These are phyloP conservation scores for Dactylonectria macrodidyma DNA, from an alignment of 2,329 filamentous ascomycete genomes.

Conservation along the genomic window DNA sequence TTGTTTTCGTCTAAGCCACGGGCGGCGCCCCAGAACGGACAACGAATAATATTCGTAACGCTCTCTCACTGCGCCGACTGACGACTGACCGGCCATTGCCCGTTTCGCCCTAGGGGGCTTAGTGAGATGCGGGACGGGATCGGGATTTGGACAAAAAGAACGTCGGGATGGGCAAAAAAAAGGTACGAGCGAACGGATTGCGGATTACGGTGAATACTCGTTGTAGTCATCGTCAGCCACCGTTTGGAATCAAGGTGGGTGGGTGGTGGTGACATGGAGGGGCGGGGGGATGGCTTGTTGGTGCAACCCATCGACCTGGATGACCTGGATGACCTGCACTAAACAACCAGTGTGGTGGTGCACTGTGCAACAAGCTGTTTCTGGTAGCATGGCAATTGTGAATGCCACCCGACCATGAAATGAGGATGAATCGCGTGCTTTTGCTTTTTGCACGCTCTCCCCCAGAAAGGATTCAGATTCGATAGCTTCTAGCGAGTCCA, in stretches of 20 bases:
- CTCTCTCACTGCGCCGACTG: not conserved
- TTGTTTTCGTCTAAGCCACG: constrained; percentile 6
- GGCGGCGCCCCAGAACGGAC: not conserved
- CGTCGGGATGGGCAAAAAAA: too few relatives aligned
- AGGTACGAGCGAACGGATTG: not conserved
- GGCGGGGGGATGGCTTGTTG: not conserved
- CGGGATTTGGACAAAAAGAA: not conserved
- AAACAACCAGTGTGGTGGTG: not conserved
- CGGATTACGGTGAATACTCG: not conserved
- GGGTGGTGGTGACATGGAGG: not conserved
- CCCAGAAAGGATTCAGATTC: not conserved
- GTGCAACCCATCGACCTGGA: constrained; percentile 14
- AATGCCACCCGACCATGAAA: not conserved
- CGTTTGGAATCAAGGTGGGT: constrained; percentile 21
- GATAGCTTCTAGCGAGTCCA: not conserved
- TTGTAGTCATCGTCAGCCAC: constrained; percentile 17
- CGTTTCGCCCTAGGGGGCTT: constrained; percentile 3
- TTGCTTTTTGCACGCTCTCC: not conserved
- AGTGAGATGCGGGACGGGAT: not conserved
- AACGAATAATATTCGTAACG: not conserved
- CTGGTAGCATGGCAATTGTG: not conserved
- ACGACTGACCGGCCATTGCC: not conserved
- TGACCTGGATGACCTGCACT: constrained; percentile 8
- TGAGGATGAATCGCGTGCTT: not conserved
- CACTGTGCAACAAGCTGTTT: not conserved